phyloP scores from a whole-genome alignment of 1,284 basidiomycete species.

The Entoloma clypeatum region DNA sequence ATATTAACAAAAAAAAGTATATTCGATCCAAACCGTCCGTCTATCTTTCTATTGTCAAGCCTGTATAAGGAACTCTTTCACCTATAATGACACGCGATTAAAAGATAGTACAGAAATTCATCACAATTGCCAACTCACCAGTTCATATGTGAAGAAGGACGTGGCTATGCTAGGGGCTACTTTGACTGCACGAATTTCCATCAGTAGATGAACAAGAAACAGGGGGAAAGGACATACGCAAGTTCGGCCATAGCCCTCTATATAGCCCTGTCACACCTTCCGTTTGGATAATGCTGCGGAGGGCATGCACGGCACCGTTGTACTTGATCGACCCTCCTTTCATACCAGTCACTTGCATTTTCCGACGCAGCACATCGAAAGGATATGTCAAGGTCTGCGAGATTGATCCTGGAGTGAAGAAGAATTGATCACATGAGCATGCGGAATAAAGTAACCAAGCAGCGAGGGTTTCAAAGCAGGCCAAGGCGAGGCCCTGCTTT shows the following conservation, averaged over 20 bases:
- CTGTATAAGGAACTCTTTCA: conserved; percentile 25
- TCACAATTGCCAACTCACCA: conserved; percentile 42
- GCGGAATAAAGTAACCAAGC: conserved; percentile 8
- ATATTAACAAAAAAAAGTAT: background rate
- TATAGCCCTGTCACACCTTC: conserved; percentile 81
- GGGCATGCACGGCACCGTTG: conserved; percentile 75
- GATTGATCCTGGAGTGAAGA: conserved; percentile 55
- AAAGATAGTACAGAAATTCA: background rate
- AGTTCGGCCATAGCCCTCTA: conserved; percentile 88
- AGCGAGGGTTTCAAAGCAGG: background rate
- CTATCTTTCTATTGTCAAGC: conserved; percentile 13
- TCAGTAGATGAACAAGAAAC: conserved; percentile 13
- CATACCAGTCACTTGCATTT: conserved; percentile 96
- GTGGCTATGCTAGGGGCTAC: conserved; percentile 91
- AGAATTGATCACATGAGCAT: conserved; percentile 11
- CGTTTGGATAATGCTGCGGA: conserved; percentile 62
- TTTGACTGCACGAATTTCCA: conserved; percentile 53
- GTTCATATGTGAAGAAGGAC: conserved; percentile 77
- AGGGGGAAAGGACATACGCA: conserved; percentile 58
- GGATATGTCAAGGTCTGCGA: conserved; percentile 95
- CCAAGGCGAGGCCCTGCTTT: too few species aligned
- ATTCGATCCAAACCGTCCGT: conserved; percentile 13
- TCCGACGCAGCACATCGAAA: conserved; percentile 89
- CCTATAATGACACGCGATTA: conserved; percentile 22
- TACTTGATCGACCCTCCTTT: conserved; percentile 61